These are phyloP conservation scores for Daldinia sp. DNA, from an alignment of 2,329 filamentous ascomycete genomes.

Conservation along the genomic window DNA sequence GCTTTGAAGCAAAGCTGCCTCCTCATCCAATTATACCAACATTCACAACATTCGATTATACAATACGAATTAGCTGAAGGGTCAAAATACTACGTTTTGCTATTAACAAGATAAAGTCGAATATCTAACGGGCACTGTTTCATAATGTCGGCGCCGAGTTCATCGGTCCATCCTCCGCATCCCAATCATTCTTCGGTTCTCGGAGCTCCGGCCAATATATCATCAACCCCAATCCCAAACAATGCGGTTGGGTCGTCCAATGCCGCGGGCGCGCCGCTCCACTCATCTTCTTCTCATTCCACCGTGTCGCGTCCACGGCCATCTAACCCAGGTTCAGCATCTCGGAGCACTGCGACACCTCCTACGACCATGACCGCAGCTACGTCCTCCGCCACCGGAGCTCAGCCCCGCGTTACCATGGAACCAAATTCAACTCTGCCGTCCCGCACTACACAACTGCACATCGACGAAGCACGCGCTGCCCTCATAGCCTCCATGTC, in stretches of 20 bases:
- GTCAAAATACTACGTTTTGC: conserved; percentile 30
- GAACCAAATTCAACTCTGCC: conserved; percentile 31
- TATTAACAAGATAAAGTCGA: conserved; percentile 11
- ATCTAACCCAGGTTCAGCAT: conserved; percentile 35
- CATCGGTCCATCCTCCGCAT: conserved; percentile 25
- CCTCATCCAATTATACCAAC: conserved; percentile 36
- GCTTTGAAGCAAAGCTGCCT: conserved; percentile 40
- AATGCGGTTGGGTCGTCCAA: conserved; percentile 30
- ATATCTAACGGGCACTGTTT: background rate
- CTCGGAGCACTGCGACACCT: conserved; percentile 33
- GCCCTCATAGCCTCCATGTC: conserved; percentile 74
- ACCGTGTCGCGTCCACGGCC: conserved; percentile 23
- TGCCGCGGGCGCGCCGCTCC: conserved; percentile 14
- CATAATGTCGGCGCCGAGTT: conserved; percentile 38
- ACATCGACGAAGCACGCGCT: conserved; percentile 68
- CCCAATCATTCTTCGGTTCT: conserved; percentile 30
- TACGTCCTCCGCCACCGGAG: conserved; percentile 24
- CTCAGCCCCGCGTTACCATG: conserved; percentile 27
- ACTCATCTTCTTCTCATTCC: conserved; percentile 33
- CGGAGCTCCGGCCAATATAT: conserved; percentile 24
- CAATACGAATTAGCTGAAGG: conserved; percentile 18
- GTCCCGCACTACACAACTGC: conserved; percentile 56
- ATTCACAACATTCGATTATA: conserved; percentile 30
- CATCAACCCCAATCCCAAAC: conserved; percentile 26
- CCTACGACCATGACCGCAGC: conserved; percentile 35